A percentile compares a stretch with the other conserved stretches of the same genome.
These are phyloP conservation scores for Aspergillus avenaceus DNA, from an alignment of 495 filamentous ascomycete genomes.

Conservation along the genomic window DNA sequence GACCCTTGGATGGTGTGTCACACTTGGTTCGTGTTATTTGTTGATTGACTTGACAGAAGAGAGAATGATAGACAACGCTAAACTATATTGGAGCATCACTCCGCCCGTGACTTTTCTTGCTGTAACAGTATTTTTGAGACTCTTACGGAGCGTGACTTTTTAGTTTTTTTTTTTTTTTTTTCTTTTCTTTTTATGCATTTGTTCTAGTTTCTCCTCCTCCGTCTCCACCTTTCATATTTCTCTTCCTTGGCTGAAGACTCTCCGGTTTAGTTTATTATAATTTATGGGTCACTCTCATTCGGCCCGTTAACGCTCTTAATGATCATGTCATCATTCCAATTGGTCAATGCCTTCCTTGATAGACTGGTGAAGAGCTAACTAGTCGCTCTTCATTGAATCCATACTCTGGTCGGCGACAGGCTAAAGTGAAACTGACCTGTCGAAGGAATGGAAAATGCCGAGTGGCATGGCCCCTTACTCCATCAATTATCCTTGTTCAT, in stretches of 20 bases:
- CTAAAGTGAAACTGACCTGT: no score
- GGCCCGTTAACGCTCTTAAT: neutral
- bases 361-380: no score
- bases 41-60: no score
- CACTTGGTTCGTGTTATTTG: no score
- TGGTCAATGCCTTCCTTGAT: neutral
- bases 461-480: no score
- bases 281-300: neutral
- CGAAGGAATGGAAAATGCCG: no score
- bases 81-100: neutral
- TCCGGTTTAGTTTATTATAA: no score
- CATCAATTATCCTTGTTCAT: no score
- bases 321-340: neutral
- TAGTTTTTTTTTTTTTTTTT: neutral
- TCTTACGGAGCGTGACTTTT: neutral
- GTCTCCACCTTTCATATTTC: no score
- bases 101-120: neutral
- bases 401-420: no score
- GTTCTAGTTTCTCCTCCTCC: neutral
- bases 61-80: neutral
- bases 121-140: neutral
- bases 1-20: neutral
- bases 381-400: no score
- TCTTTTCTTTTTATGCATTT: neutral
- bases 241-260: no score